Base-by-base conservation (phyloP, 2,329 filamentous ascomycete genomes). In the Exophiala dermatitidis region DNA sequence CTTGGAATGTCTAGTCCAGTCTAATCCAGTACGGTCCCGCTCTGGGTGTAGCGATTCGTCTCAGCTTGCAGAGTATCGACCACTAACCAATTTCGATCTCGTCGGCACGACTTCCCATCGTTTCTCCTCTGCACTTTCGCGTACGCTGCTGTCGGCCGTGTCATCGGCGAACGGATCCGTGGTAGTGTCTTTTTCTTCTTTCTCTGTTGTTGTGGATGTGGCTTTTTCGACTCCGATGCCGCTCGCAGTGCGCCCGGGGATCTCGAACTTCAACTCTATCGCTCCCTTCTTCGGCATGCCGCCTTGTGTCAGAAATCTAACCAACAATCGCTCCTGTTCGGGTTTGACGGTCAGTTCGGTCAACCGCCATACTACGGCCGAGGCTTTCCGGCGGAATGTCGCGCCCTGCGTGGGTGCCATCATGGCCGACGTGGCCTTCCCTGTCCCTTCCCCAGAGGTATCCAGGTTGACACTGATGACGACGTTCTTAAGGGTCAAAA, bases 261-360 rank as follows among this genome's bases (percentile, higher is more conserved):
- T 73, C 67, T 95, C 90, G 83, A 90, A 96, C 52, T 84, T 77
- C 0, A 88, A 88, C 68, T 98, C 91, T 5, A 94, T 79, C 50
- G 81, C 83, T 0, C 90, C 89, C 3, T 86, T 81, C 58, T 81
- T 82, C 0, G 87, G 83, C 62, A 82, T 82, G 31, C 57, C 55
- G 28, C 81, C 81, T 33, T 90, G 85, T 0, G 87, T 88, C 28
- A 84, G 74, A 62, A 98, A 86, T 2, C 90, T 82, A 54, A 89
- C 93, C 4, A 95, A 83, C 53, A 96, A 81, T 91, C 64, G 85
- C 79, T 60, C 81, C 78, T 34, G 73, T 68, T 32, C 72, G 69
- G 46, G 67, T 48, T 82, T 82, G 5, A 80, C 72, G 42, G 77
- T 75, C 1, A 84, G 69, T 52, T 74, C 72, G 2, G 70, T 67